Conservation (phyloP, 2,329 filamentous ascomycete species). For the Colletotrichum sp. region DNA sequence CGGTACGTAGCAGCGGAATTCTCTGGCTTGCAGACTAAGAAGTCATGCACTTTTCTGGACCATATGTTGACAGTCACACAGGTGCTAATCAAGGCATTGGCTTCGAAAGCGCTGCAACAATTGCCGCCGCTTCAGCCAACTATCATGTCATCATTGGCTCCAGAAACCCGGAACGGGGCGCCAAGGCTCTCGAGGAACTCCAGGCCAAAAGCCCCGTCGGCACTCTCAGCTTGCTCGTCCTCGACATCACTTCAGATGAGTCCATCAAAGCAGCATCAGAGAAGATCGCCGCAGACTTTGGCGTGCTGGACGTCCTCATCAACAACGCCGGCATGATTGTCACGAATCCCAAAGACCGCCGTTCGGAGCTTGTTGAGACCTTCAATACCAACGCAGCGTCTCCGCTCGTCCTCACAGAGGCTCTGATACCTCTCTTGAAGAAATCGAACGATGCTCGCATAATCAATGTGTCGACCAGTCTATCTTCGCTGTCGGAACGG, state of each 20-base stretch:
- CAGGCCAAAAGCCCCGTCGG: conserved; percentile 51
- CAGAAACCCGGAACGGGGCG: conserved; percentile 41
- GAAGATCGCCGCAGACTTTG: conserved; percentile 53
- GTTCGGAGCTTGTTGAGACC: conserved; percentile 54
- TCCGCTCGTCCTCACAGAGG: conserved; percentile 29
- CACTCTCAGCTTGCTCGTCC: conserved; percentile 59
- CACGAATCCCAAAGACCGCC: conserved; percentile 53
- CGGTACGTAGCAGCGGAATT: conserved; percentile 21
- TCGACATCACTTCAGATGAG: conserved; percentile 64
- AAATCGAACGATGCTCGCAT: conserved; percentile 31
- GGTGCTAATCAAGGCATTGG: conserved; percentile 53
- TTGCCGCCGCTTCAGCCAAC: conserved; percentile 37
- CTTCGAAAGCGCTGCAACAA: conserved; percentile 40
- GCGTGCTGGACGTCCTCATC: conserved; percentile 60
- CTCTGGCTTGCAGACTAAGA: background rate
- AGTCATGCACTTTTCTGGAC: background rate
- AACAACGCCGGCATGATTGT: conserved; percentile 65
- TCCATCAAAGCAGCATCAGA: conserved; percentile 59
- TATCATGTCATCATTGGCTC: conserved; percentile 44
- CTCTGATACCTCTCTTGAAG: conserved; percentile 33
- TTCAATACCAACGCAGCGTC: conserved; percentile 50
- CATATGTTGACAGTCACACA: background rate
- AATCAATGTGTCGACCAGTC: conserved; percentile 36
- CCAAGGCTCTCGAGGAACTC: conserved; percentile 31
- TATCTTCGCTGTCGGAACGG: conserved; percentile 34